Conservation (phyloP, 495 filamentous ascomycete genomes). For the Penicillium canariense region DNA sequence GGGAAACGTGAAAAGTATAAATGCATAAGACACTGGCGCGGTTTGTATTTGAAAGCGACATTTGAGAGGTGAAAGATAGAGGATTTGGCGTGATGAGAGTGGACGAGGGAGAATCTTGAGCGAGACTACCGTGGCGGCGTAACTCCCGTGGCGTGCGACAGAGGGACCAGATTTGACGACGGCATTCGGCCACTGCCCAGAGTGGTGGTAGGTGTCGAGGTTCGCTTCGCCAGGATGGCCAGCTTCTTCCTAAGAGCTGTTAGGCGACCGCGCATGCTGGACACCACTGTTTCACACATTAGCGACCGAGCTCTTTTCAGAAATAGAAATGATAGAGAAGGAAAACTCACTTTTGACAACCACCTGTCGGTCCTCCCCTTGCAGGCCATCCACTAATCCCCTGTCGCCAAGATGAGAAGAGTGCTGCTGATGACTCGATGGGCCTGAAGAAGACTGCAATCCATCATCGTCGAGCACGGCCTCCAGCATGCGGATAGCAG, state of each 20-base stretch:
- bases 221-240: conserved; percentile 50
- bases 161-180: conserved; percentile 31
- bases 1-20: not conserved
- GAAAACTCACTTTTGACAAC: conserved; percentile 66
- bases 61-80: not conserved
- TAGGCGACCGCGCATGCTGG: conserved; percentile 57
- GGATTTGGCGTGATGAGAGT: conserved; percentile 19
- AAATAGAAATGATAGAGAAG: not conserved
- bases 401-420: conserved; percentile 37
- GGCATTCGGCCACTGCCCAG: conserved; percentile 27
- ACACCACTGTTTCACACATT: conserved; percentile 48
- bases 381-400: conserved; percentile 53
- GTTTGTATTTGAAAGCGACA: not conserved
- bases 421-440: conserved; percentile 27
- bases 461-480: conserved; percentile 88
- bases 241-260: conserved; percentile 57
- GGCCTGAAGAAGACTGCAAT: conserved; percentile 29
- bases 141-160: conserved; percentile 29
- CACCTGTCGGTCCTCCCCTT: conserved; percentile 68
- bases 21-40: not conserved
- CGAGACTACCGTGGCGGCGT: conserved; percentile 30
- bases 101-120: not conserved
- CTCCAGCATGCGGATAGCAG: conserved; percentile 89
- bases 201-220: conserved; percentile 39
- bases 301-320: conserved; percentile 13